Percentiles rank a stretch among this genome's conserved stretches.
Evolutionary conservation across 768 basidiomycete species (phyloP).

Genomic region (Clitopilus hobsonii): DNA sequence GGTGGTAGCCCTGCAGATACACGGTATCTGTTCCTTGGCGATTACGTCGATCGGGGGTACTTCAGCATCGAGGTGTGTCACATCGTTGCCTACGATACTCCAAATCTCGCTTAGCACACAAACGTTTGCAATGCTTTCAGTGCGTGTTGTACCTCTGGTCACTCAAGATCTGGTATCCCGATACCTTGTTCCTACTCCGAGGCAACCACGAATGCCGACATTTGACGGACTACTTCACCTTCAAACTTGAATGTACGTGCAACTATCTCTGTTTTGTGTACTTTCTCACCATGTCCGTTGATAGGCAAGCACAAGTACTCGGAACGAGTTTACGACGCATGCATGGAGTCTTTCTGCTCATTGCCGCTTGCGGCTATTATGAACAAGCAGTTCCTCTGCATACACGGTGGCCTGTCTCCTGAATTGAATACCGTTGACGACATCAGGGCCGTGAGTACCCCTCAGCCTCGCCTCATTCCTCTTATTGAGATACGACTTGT

Average conservation of each 20-base stretch:
- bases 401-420: constrained; percentile 94
- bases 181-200: constrained; percentile 92
- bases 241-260: constrained; percentile 94
- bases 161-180: constrained; percentile 99
- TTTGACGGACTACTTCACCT: constrained; percentile 97
- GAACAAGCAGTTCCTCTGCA: constrained; percentile 99
- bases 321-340: constrained; percentile 92
- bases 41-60: constrained; percentile 92
- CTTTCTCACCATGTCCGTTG: constrained; percentile 3
- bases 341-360: constrained; percentile 96
- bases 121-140: constrained; percentile 36
- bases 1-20: constrained; percentile 94
- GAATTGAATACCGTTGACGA: constrained; percentile 96
- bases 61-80: constrained; percentile 81
- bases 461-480: not conserved
- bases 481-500: not conserved
- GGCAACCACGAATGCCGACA: constrained; percentile 99
- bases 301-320: constrained; percentile 99
- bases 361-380: constrained; percentile 95
- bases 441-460: constrained; percentile 66
- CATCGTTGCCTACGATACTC: not conserved
- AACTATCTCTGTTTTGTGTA: constrained; percentile 2
- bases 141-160: constrained; percentile 98
- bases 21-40: constrained; percentile 87
- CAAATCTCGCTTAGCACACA: constrained; percentile 1